These are phyloP conservation scores for Aspergillus saccharolyticus DNA, from an alignment of 495 filamentous ascomycete species.

Conservation along the genomic window DNA sequence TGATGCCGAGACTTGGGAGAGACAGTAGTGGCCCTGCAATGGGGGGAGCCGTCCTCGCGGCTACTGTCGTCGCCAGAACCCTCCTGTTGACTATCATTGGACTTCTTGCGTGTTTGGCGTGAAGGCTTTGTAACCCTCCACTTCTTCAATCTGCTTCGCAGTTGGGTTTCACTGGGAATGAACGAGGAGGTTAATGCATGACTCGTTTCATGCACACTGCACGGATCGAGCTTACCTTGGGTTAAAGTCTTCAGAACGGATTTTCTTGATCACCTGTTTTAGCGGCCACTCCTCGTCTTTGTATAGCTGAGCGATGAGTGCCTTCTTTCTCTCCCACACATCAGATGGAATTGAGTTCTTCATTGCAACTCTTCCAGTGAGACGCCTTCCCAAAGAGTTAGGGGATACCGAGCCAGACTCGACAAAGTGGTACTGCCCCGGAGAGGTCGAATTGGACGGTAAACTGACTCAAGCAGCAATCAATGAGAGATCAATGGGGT, in stretches of 20 bases:
- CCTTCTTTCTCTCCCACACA: constrained; percentile 48
- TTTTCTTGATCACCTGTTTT: constrained; percentile 47
- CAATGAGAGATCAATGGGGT: not conserved
- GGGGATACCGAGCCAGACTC: not conserved
- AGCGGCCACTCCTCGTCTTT: constrained; percentile 48
- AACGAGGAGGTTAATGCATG: not conserved
- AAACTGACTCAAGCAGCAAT: not conserved
- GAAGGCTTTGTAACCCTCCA: constrained; percentile 48
- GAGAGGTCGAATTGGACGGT: too few relatives aligned
- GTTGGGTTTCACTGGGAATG: constrained; percentile 37
- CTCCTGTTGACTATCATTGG: constrained; percentile 28
- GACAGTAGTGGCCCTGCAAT: constrained; percentile 13
- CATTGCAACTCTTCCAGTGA: constrained; percentile 21
- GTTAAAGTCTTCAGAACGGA: constrained; percentile 45
- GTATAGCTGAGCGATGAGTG: constrained; percentile 42
- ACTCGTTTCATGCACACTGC: not conserved
- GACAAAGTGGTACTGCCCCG: not conserved
- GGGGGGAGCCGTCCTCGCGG: constrained; percentile 21
- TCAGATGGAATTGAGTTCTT: constrained; percentile 46
- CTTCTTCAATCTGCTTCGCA: constrained; percentile 46
- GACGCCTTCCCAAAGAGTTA: too few relatives aligned
- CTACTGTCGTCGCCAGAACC: constrained; percentile 22
- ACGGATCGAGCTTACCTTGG: constrained; percentile 33
- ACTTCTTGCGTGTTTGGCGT: constrained; percentile 43
- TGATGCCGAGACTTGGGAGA: constrained; percentile 8